phyloP scores from a whole-genome alignment of 805 yeast species.

The Barnettozyma populi region DNA sequence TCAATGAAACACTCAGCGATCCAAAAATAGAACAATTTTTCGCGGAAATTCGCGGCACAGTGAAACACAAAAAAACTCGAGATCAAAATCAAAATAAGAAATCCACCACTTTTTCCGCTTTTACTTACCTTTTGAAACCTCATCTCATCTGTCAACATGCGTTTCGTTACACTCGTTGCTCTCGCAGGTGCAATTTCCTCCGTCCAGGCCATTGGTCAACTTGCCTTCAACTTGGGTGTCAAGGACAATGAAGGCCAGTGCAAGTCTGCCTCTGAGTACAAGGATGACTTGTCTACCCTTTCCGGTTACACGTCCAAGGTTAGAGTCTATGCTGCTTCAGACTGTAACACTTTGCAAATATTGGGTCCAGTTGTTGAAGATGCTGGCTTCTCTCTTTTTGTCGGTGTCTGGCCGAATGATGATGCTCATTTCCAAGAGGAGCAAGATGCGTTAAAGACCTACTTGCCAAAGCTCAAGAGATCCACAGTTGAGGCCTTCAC shows the following conservation, averaged over 20 bases:
- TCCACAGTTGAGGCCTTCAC: slow-evolving; percentile 68
- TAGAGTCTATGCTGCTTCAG: slow-evolving; percentile 89
- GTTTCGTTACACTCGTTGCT: slow-evolving; percentile 18
- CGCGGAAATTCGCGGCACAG: background rate
- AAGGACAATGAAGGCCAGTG: slow-evolving; percentile 69
- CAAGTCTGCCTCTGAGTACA: slow-evolving; percentile 68
- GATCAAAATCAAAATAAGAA: background rate
- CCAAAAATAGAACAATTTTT: background rate
- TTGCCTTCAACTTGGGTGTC: slow-evolving; percentile 87
- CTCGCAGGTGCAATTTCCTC: slow-evolving; percentile 44
- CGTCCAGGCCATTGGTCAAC: slow-evolving; percentile 57
- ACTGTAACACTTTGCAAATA: slow-evolving; percentile 81
- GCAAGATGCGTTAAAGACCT: slow-evolving; percentile 59
- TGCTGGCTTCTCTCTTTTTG: slow-evolving; percentile 67
- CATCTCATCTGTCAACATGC: slow-evolving; percentile 14
- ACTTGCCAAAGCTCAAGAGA: slow-evolving; percentile 68
- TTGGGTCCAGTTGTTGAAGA: slow-evolving; percentile 84
- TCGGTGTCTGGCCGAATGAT: slow-evolving; percentile 95
- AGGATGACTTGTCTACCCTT: slow-evolving; percentile 57
- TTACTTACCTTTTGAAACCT: background rate
- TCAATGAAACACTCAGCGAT: no score
- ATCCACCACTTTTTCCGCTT: background rate
- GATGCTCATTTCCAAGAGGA: slow-evolving; percentile 72
- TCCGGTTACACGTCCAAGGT: slow-evolving; percentile 56
- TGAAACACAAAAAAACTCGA: background rate